Evolutionary conservation across 2,329 filamentous ascomycete species (phyloP).

Genomic region (Septoria petroselini): DNA sequence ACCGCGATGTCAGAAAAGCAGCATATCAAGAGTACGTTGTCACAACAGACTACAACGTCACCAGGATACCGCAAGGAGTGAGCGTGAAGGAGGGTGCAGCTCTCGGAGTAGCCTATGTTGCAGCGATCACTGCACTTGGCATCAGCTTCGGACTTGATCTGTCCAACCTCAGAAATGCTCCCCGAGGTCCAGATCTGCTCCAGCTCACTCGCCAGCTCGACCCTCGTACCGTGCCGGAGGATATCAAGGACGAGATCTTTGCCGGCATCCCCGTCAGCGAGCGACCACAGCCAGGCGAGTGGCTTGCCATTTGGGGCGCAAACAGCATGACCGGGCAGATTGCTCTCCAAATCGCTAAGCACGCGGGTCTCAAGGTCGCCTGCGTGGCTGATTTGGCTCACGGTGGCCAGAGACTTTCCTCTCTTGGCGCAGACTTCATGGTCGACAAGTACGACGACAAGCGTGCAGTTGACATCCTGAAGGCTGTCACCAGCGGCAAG

Average conservation of each 20-base stretch:
- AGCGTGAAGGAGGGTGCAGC: constrained; percentile 58
- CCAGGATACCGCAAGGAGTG: constrained; percentile 56
- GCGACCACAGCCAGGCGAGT: constrained; percentile 60
- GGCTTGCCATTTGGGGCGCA: constrained; percentile 72
- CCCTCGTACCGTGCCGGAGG: constrained; percentile 52
- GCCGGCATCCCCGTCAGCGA: constrained; percentile 52
- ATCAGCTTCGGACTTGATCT: constrained; percentile 70
- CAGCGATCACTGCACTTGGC: constrained; percentile 63
- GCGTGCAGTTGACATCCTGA: constrained; percentile 64
- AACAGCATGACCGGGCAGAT: constrained; percentile 69
- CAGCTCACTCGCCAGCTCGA: constrained; percentile 50
- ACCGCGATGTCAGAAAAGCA: constrained; percentile 68
- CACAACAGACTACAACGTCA: constrained; percentile 62
- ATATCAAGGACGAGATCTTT: constrained; percentile 64
- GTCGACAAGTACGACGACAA: constrained; percentile 65
- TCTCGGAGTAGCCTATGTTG: constrained; percentile 69
- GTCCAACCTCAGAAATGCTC: constrained; percentile 37
- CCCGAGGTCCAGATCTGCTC: constrained; percentile 59
- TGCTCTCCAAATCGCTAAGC: constrained; percentile 64
- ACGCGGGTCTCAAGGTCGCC: constrained; percentile 63
- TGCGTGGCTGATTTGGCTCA: constrained; percentile 65
- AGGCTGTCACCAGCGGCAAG: constrained; percentile 54
- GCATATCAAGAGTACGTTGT: constrained; percentile 69
- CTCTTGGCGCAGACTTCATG: constrained; percentile 59
- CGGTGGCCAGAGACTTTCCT: constrained; percentile 59